Evolutionary conservation across 345 rosid species (phyloP).

Genomic region (Corchorus capsularis): DNA sequence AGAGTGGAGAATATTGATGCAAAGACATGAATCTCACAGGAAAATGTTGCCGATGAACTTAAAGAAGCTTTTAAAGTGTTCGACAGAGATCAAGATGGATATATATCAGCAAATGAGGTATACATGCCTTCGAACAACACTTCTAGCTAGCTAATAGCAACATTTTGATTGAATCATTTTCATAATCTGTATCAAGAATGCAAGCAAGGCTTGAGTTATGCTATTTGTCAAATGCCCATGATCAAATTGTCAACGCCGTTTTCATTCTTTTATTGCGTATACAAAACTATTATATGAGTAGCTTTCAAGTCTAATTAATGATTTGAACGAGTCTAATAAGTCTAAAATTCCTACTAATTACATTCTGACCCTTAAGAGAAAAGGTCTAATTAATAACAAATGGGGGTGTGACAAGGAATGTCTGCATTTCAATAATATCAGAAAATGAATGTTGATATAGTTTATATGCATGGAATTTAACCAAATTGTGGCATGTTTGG

Average conservation of each 20-base stretch:
- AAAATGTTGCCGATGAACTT: conserved; percentile 49
- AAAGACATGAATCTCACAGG: conserved; percentile 33
- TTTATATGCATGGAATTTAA: too few species aligned
- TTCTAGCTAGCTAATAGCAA: background rate
- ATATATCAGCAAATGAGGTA: conserved; percentile 60
- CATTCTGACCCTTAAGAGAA: background rate
- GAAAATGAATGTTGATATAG: background rate
- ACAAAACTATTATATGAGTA: too few species aligned
- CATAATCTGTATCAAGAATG: background rate
- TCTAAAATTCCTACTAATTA: too few species aligned
- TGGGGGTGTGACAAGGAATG: background rate
- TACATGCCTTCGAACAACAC: background rate
- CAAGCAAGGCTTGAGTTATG: background rate
- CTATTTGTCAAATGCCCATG: background rate
- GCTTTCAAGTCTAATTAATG: background rate
- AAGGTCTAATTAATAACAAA: background rate
- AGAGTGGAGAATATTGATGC: background rate
- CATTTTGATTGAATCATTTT: background rate
- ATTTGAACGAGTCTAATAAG: too few species aligned
- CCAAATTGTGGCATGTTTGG: background rate
- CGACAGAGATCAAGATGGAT: conserved; percentile 69
- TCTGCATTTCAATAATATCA: background rate
- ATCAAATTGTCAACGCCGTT: background rate
- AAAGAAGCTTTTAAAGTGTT: conserved; percentile 71
- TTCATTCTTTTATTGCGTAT: background rate